Conservation (phyloP, 1,284 basidiomycete species). For the Sphagnurus paluster region DNA sequence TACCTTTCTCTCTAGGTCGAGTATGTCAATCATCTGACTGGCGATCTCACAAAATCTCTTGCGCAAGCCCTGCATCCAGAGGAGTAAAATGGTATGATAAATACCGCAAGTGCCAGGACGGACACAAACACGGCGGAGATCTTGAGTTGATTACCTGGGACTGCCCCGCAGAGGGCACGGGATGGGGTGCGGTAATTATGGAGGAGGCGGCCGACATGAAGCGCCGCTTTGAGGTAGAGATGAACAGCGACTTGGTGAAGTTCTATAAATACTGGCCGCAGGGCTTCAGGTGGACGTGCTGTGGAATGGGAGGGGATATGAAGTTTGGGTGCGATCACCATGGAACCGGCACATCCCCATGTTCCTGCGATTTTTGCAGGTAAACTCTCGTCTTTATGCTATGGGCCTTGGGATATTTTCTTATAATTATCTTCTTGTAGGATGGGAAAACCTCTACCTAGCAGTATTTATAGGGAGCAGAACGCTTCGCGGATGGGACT, state of each 20-base stretch:
- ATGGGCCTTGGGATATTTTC: no score
- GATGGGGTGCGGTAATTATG: conserved; percentile 7
- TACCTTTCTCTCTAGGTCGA: conserved; percentile 6
- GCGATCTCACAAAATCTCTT: conserved; percentile 23
- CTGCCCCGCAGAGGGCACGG: conserved; percentile 3
- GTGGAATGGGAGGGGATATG: conserved; percentile 27
- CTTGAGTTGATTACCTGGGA: conserved; percentile 13
- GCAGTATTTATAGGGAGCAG: conserved; percentile 30
- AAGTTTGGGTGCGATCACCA: conserved; percentile 38
- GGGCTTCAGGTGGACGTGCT: conserved; percentile 11
- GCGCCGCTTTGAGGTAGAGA: conserved; percentile 7
- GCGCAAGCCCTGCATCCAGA: conserved; percentile 15
- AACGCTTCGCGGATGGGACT: conserved; percentile 29
- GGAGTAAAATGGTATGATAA: conserved; percentile 11
- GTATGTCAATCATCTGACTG: conserved; percentile 23
- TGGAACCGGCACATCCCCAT: conserved; percentile 38
- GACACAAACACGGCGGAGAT: conserved; percentile 7
- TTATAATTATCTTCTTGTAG: conserved; percentile 18
- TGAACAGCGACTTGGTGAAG: conserved; percentile 3
- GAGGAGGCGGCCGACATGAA: conserved; percentile 10
- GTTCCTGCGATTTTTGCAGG: conserved; percentile 40
- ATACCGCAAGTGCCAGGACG: conserved; percentile 11
- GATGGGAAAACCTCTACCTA: conserved; percentile 34
- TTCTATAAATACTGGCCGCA: conserved; percentile 5
- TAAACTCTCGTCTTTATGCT: conserved; percentile 12